Evolutionary conservation across 2,329 filamentous ascomycete species (phyloP).

Genomic region (Harringtonia lauricola): DNA sequence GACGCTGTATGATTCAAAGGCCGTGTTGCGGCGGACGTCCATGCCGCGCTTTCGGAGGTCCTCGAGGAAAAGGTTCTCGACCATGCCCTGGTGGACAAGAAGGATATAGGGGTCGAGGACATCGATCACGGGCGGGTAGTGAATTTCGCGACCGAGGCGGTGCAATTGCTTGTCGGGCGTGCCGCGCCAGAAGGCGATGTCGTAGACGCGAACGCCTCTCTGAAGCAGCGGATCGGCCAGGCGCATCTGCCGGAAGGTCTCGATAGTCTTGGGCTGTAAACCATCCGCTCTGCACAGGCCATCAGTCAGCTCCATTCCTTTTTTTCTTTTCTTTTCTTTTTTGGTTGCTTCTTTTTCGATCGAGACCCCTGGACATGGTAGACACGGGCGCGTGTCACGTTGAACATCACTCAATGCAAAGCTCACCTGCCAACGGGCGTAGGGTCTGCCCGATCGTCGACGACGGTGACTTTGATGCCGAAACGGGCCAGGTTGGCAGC

Average conservation of each 20-base stretch:
- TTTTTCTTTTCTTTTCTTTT: no score
- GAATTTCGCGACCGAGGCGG: conserved; percentile 34
- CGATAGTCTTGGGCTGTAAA: conserved; percentile 67
- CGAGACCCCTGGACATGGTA: no score
- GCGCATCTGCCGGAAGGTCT: conserved; percentile 63
- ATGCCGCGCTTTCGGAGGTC: conserved; percentile 56
- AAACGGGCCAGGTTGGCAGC: conserved; percentile 37
- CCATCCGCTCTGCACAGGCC: conserved; percentile 51
- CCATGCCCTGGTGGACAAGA: conserved; percentile 62
- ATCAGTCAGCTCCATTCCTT: neutral
- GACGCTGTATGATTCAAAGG: conserved; percentile 47
- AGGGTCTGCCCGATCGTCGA: conserved; percentile 46
- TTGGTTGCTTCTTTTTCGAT: no score
- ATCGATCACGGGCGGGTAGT: conserved; percentile 49
- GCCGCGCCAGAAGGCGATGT: conserved; percentile 64
- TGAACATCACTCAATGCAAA: no score
- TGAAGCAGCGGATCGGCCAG: conserved; percentile 58
- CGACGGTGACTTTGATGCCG: conserved; percentile 42
- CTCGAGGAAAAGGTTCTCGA: conserved; percentile 59
- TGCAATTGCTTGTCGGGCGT: conserved; percentile 40
- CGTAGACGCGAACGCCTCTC: conserved; percentile 59
- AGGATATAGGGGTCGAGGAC: conserved; percentile 44
- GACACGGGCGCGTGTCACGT: no score
- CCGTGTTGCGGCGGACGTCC: conserved; percentile 51
- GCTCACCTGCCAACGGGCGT: conserved; percentile 31